Percentiles rank a stretch among this genome's conserved stretches.
Conservation (phyloP, 2,329 filamentous ascomycete species). For the Phialophora chinensis region DNA sequence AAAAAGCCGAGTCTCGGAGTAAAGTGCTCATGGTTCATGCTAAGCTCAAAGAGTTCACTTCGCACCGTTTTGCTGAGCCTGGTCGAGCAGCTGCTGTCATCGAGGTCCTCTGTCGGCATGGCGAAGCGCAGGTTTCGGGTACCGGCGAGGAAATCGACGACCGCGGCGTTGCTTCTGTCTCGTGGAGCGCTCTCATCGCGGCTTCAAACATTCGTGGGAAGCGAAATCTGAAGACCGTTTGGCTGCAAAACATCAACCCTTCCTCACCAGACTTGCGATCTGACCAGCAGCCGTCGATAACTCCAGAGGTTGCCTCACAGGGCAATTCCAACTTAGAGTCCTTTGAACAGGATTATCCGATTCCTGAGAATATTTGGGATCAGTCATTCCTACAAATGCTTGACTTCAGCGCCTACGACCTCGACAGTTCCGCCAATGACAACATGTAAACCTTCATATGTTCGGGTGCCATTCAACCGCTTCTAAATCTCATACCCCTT, state of each 20-base stretch:
- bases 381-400: slow-evolving; percentile 26
- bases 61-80: slow-evolving; percentile 18
- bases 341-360: background rate
- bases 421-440: background rate
- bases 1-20: slow-evolving; percentile 4
- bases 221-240: slow-evolving; percentile 7
- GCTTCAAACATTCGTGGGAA: slow-evolving; percentile 19
- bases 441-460: background rate
- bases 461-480: background rate
- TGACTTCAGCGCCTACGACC: slow-evolving; percentile 17
- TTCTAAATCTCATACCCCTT: background rate
- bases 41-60: slow-evolving; percentile 16
- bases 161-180: slow-evolving; percentile 9
- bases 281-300: background rate
- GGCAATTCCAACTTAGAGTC: background rate
- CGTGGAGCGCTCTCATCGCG: slow-evolving; percentile 17
- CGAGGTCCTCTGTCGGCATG: slow-evolving; percentile 18
- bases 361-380: slow-evolving; percentile 18
- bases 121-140: background rate
- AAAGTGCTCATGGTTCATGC: slow-evolving; percentile 23
- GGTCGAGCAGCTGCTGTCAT: slow-evolving; percentile 26
- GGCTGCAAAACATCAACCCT: slow-evolving; percentile 20
- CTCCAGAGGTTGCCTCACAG: background rate
- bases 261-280: slow-evolving; percentile 6
- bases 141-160: slow-evolving; percentile 3